Base-by-base conservation (phyloP, 305 asterid species). In the Rubia peregrina region DNA sequence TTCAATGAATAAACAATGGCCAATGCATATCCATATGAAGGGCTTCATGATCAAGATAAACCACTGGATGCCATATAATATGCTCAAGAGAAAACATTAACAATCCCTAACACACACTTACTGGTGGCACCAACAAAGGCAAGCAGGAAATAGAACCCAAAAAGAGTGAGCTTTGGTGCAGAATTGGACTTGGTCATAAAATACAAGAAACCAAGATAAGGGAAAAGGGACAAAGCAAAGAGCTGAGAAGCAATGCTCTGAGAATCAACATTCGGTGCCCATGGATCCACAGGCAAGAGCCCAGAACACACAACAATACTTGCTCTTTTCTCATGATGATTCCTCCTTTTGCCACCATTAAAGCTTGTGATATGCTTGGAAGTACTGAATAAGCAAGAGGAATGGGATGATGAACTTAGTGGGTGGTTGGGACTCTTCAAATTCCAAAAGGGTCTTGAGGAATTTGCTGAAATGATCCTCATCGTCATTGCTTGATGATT, bases 121-220 rank as follows among this genome's bases (percentile, higher is more conserved):
- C 95, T 87, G 43, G 97, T 88, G 66, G 89, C 96, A 69, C 91
- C 97, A 46, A 93, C 96, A 75, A 89, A 92, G 43, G 88, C 95
- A 62, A 90, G 94, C 88, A 90, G 81, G 94, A 90, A 89, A 80
- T 88, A 92, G 89, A 88, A 88, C 36, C 96, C 95, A 70, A 93
- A 89, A 65, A 90, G 89, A 33, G 97, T 89, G 77, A 89, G 97
- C 61, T 79, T 87, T 21, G 97, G 96, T 30, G 89, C 87, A 74
- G 97, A 81, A 22, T 86, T 87, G 30, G 96, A 93, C 81, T 86
- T 89, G 82, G 95, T 86, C 76, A 93, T 83, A 71, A 83, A 83
- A 71, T 91, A 91, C 83, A 87, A 73, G 79, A 89, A 88, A 19
- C 90, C 92, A 13, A 90, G 65, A 57, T 86, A 87, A 43, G 93